These are phyloP conservation scores for Leavenworthia alabamica DNA, from an alignment of 345 rosid species.

Conservation along the genomic window DNA sequence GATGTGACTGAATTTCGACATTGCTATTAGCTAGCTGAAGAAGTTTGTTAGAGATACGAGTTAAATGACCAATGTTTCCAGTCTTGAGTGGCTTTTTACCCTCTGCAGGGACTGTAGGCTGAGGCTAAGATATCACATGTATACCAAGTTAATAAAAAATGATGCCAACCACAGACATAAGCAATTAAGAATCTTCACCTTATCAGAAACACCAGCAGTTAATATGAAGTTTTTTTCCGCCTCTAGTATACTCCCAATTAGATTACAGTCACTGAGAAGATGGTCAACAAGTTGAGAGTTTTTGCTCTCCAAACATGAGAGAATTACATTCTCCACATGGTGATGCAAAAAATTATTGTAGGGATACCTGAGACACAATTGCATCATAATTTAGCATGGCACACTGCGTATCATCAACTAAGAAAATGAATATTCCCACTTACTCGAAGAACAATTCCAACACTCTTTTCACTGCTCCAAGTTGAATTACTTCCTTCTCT, in stretches of 20 bases:
- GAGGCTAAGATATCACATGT: slow-evolving; percentile 28
- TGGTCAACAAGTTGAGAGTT: slow-evolving; percentile 51
- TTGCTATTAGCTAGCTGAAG: slow-evolving; percentile 61
- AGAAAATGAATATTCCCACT: slow-evolving; percentile 31
- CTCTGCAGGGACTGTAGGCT: slow-evolving; percentile 74
- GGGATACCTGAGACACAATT: slow-evolving; percentile 61
- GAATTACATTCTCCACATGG: slow-evolving; percentile 70
- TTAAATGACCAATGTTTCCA: slow-evolving; percentile 86
- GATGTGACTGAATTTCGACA: slow-evolving; percentile 47
- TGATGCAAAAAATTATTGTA: slow-evolving; percentile 92
- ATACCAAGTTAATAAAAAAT: slow-evolving; percentile 20
- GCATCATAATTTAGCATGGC: slow-evolving; percentile 29
- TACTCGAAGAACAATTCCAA: slow-evolving; percentile 81
- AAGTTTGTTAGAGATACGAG: slow-evolving; percentile 80
- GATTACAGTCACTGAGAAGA: slow-evolving; percentile 66
- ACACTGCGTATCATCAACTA: slow-evolving; percentile 10
- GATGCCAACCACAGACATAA: slow-evolving; percentile 4
- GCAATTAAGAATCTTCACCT: slow-evolving; percentile 40
- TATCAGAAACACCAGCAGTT: slow-evolving; percentile 40
- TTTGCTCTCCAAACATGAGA: slow-evolving; percentile 81
- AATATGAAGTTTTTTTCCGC: slow-evolving; percentile 51
- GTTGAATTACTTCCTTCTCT: slow-evolving; percentile 72
- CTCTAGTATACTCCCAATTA: slow-evolving; percentile 67
- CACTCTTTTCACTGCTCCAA: slow-evolving; percentile 63
- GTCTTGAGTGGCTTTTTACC: slow-evolving; percentile 59